These are phyloP conservation scores for Citrus cavaleriei DNA, from an alignment of 345 rosid genomes.

Conservation along the genomic window DNA sequence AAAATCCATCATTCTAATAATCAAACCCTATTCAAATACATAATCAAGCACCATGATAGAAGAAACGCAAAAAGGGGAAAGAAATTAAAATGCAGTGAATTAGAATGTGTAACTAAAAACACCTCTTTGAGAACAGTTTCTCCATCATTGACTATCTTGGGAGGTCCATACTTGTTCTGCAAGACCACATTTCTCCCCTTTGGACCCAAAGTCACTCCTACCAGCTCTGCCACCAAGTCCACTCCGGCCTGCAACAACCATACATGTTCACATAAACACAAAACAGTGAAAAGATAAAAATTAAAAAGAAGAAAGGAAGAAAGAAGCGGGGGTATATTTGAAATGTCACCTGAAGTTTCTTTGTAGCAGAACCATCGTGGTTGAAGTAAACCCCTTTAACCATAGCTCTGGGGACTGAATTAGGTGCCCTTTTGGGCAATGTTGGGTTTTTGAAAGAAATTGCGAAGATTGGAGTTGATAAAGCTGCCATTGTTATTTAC, in stretches of 20 bases:
- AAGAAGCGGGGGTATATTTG: neutral
- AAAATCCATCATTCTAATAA: neutral
- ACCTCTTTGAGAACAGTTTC: slow-evolving; percentile 95
- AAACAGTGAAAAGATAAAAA: neutral
- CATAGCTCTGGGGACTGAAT: slow-evolving; percentile 47
- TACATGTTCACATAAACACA: neutral
- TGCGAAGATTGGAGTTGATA: slow-evolving; percentile 52
- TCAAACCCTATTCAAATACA: neutral
- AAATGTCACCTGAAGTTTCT: slow-evolving; percentile 66
- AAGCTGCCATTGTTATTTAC: slow-evolving; percentile 46
- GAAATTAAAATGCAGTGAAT: neutral
- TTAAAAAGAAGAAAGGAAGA: neutral
- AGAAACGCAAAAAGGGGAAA: neutral
- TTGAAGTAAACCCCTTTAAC: slow-evolving; percentile 80
- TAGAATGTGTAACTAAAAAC: neutral
- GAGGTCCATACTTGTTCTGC: slow-evolving; percentile 91
- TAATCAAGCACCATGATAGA: neutral
- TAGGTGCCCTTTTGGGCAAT: slow-evolving; percentile 17
- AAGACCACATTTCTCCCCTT: slow-evolving; percentile 92
- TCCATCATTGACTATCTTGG: slow-evolving; percentile 93
- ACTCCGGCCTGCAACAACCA: slow-evolving; percentile 65
- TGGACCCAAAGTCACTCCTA: slow-evolving; percentile 95
- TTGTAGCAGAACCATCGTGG: slow-evolving; percentile 79
- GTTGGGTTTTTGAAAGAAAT: slow-evolving; percentile 34
- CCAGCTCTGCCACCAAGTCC: slow-evolving; percentile 71